Evolutionary conservation across 2,329 filamentous ascomycete species (phyloP), one percentile per base, ranked within the genome.

Genomic region (Myriosclerotinia scirpicola): DNA sequence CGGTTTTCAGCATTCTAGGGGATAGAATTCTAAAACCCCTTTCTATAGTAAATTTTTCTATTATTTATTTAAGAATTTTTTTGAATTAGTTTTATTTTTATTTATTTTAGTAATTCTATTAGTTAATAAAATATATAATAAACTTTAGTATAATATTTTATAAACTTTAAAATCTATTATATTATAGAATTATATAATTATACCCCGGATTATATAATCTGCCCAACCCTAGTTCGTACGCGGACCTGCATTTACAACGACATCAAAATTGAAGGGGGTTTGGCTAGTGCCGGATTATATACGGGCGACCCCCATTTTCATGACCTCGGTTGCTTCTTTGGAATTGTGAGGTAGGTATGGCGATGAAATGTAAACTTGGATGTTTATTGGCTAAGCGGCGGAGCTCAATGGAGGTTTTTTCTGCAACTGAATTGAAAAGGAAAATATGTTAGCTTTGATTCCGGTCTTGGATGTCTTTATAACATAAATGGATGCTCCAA

Each of bases 271-370:
- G 20, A 20, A n/a, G 14, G n/a, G 2, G 30, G 30, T 34, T 46
- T 46, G 55, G 20, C 40, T 44, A 30, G 26, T 14, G 9, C 7
- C 26, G 40, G 26, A 15, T 46, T 14, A 34, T 59, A 11, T 34
- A 46, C 55, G 55, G 26, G 22, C 11, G 17, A 59, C 26, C n/a
- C 46, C n/a, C n/a, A 22, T 48, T 48, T 11, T 3, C 5, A 34
- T 34, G 30, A 34, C 2, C 30, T 84, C 86, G 38, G 83, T 83
- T 66, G 86, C 87, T 72, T 81, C 84, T n/a, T 86, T 81, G 20
- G 81, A 78, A 34, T 82, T 85, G 77, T 90, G 87, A n/a, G n/a
- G n/a, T n/a, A 8, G 87, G 89, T 22, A 90, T 79, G 60, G 87
- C 87, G 64, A 89, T 76, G 78, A 85, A 90, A 72, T 82, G 79